Evolutionary conservation across 352 stramenopile species (phyloP).

Genomic region (Phytophthora capsici): DNA sequence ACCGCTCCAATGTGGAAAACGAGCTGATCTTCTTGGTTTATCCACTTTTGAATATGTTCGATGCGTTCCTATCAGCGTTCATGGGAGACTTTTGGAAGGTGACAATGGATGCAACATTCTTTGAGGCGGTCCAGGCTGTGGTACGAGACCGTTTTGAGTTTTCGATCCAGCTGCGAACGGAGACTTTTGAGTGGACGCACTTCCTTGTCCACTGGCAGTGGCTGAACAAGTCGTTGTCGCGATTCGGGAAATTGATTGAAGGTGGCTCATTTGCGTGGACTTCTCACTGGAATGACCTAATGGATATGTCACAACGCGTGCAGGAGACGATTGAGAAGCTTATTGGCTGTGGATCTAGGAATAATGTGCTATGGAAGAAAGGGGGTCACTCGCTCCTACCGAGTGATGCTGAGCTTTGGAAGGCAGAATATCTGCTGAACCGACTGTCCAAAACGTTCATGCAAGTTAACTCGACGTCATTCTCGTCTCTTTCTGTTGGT

Average conservation of each 20-base stretch:
- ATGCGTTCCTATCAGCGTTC: slow-evolving; percentile 51
- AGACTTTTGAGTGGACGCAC: slow-evolving; percentile 74
- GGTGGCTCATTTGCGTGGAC: slow-evolving; percentile 22
- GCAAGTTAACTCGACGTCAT: slow-evolving; percentile 45
- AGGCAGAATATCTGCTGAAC: slow-evolving; percentile 74
- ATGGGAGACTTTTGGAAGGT: slow-evolving; percentile 10
- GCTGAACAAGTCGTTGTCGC: slow-evolving; percentile 67
- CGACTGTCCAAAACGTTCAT: slow-evolving; percentile 69
- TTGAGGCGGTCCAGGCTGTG: slow-evolving; percentile 43
- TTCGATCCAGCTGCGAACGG: slow-evolving; percentile 70
- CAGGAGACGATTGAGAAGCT: slow-evolving; percentile 72
- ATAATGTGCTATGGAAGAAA: slow-evolving; percentile 94
- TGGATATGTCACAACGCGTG: slow-evolving; percentile 79
- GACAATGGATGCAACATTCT: slow-evolving; percentile 14
- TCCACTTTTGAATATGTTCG: slow-evolving; percentile 70
- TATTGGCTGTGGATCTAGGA: slow-evolving; percentile 69
- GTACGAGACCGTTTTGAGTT: slow-evolving; percentile 79
- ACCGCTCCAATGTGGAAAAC: slow-evolving; percentile 75
- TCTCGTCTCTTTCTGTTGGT: slow-evolving; percentile 29
- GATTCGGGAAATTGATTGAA: slow-evolving; percentile 35
- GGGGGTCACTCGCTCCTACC: slow-evolving; percentile 87
- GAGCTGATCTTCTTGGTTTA: slow-evolving; percentile 78
- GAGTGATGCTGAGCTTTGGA: slow-evolving; percentile 67
- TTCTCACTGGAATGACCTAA: slow-evolving; percentile 49
- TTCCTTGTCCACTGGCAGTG: slow-evolving; percentile 88